Evolutionary conservation across 495 filamentous ascomycete genomes (phyloP).

Genomic region (Xylaria longipes): DNA sequence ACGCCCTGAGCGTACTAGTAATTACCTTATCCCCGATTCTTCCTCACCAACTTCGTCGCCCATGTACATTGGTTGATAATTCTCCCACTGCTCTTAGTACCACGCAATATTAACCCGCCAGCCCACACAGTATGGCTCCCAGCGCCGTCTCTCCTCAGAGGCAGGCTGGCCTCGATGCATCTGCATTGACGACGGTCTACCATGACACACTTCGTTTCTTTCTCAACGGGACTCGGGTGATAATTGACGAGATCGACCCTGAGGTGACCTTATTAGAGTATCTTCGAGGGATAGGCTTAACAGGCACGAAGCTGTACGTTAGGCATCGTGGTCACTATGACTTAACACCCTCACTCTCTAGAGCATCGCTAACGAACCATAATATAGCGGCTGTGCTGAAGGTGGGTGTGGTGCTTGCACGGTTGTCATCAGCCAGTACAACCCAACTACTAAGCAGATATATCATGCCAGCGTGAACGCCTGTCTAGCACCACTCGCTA

Average conservation of each 20-base stretch:
- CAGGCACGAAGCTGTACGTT: slow-evolving; percentile 66
- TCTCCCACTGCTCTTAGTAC: neutral
- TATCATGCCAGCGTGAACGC: slow-evolving; percentile 95
- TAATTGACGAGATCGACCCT: slow-evolving; percentile 81
- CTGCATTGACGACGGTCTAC: slow-evolving; percentile 46
- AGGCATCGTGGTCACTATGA: neutral
- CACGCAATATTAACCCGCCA: neutral
- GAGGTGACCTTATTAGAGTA: slow-evolving; percentile 95
- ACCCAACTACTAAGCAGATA: slow-evolving; percentile 86
- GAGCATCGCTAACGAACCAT: slow-evolving; percentile 30
- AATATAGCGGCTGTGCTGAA: slow-evolving; percentile 82
- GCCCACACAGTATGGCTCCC: slow-evolving; percentile 50
- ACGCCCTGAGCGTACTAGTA: neutral
- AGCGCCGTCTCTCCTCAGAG: slow-evolving; percentile 50
- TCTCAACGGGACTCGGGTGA: slow-evolving; percentile 92
- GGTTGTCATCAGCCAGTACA: slow-evolving; percentile 91
- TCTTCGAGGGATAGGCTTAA: slow-evolving; percentile 86
- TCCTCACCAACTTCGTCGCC: neutral
- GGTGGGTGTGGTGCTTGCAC: slow-evolving; percentile 98
- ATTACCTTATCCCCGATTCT: neutral
- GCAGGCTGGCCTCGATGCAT: slow-evolving; percentile 32
- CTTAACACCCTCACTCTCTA: slow-evolving; percentile 25
- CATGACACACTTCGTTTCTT: slow-evolving; percentile 77
- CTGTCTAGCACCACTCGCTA: slow-evolving; percentile 89
- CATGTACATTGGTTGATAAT: neutral